These are phyloP conservation scores for Ascochyta pisi DNA, from an alignment of 2,329 filamentous ascomycete species.

Conservation along the genomic window DNA sequence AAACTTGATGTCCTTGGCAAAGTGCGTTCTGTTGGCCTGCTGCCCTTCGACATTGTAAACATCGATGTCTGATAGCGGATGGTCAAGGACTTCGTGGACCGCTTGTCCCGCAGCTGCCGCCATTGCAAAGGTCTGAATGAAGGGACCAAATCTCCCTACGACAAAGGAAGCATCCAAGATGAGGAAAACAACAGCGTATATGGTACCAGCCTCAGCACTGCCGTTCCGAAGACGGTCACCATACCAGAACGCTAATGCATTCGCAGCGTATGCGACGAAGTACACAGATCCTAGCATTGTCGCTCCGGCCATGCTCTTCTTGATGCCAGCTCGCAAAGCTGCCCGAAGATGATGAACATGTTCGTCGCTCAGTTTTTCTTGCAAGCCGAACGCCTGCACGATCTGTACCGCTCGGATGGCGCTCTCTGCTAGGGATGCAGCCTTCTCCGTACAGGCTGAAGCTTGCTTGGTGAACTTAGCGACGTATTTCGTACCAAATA, in stretches of 20 bases:
- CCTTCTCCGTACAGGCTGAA: conserved; percentile 50
- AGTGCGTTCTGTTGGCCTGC: conserved; percentile 23
- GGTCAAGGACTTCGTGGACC: conserved; percentile 55
- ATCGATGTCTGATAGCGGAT: conserved; percentile 48
- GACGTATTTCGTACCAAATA: conserved; percentile 51
- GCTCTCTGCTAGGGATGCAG: conserved; percentile 54
- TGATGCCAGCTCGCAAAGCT: conserved; percentile 48
- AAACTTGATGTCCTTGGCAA: conserved; percentile 45
- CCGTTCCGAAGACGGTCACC: conserved; percentile 43
- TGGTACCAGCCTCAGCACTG: conserved; percentile 55
- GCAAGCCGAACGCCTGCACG: conserved; percentile 57
- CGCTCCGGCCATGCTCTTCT: conserved; percentile 51
- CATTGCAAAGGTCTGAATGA: conserved; percentile 62
- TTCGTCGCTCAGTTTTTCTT: conserved; percentile 48
- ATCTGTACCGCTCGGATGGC: conserved; percentile 56
- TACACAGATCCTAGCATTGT: conserved; percentile 53
- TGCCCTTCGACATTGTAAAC: conserved; percentile 44
- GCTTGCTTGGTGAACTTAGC: conserved; percentile 51
- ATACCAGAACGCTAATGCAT: conserved; percentile 56
- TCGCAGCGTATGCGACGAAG: conserved; percentile 55
- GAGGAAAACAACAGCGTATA: conserved; percentile 70
- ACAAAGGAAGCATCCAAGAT: conserved; percentile 70
- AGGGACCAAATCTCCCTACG: conserved; percentile 67
- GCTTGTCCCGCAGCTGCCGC: conserved; percentile 60
- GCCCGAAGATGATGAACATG: conserved; percentile 46